phyloP scores from a whole-genome alignment of 805 yeast species.

The Saturnispora bothae region DNA sequence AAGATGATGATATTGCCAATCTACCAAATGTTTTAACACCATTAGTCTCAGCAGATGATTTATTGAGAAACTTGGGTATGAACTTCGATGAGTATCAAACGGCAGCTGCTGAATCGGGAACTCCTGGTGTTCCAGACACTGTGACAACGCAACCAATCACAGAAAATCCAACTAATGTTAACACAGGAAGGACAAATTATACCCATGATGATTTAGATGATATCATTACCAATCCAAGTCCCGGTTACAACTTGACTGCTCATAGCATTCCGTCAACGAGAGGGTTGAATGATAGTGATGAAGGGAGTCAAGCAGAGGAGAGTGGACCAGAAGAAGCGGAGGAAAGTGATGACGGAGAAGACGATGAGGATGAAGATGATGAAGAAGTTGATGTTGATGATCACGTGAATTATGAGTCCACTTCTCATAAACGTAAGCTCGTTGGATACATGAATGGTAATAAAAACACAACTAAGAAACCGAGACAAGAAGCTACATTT shows the following conservation, averaged over 20 bases:
- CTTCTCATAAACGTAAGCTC: background rate
- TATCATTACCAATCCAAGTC: slow-evolving; percentile 5
- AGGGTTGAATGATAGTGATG: slow-evolving; percentile 3
- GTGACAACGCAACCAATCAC: background rate
- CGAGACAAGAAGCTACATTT: too few species aligned
- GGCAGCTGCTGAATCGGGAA: slow-evolving; percentile 2
- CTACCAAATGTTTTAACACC: slow-evolving; percentile 7
- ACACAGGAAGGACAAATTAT: slow-evolving; percentile 3
- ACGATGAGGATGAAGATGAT: background rate
- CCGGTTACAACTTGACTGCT: slow-evolving; percentile 2
- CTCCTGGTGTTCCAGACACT: background rate
- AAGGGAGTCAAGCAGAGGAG: slow-evolving; percentile 1
- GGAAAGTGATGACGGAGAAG: background rate
- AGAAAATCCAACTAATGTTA: background rate
- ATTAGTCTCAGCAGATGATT: slow-evolving; percentile 7
- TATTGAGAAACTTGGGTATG: slow-evolving; percentile 7
- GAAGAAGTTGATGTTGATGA: slow-evolving; percentile 2
- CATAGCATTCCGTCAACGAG: background rate
- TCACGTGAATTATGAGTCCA: too few species aligned
- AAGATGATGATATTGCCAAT: background rate
- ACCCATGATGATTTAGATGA: slow-evolving; percentile 7
- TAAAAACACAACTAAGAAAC: too few species aligned
- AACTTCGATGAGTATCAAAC: slow-evolving; percentile 7
- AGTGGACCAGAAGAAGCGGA: background rate
- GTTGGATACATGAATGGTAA: background rate